These are phyloP conservation scores for Dothideomycetidae sp. DNA, from an alignment of 2,329 filamentous ascomycete genomes.

Conservation along the genomic window DNA sequence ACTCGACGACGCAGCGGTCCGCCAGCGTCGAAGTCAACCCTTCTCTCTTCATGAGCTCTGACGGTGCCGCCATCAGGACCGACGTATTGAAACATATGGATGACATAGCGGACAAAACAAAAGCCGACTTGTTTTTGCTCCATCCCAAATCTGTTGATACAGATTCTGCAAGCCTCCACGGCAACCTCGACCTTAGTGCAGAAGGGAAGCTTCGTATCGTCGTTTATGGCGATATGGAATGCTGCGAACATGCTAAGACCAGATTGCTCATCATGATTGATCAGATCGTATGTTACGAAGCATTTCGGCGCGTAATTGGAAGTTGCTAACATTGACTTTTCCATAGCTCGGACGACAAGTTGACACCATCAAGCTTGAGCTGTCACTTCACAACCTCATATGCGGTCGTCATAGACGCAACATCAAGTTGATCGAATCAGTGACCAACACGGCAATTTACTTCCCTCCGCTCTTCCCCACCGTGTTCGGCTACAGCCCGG, in stretches of 20 bases:
- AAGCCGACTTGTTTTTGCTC: constrained; percentile 91
- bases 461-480: constrained; percentile 89
- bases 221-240: constrained; percentile 91
- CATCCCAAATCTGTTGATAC: constrained; percentile 67
- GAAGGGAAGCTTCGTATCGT: constrained; percentile 85
- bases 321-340: constrained; percentile 9
- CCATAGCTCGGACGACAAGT: constrained; percentile 55
- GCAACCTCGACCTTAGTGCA: constrained; percentile 50
- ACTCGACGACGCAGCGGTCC: constrained; percentile 74
- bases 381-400: constrained; percentile 79
- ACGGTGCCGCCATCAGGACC: constrained; percentile 48
- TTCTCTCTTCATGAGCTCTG: constrained; percentile 60
- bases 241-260: constrained; percentile 92
- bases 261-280: constrained; percentile 95
- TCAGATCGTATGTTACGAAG: constrained; percentile 54
- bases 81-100: constrained; percentile 75
- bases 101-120: constrained; percentile 72
- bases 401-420: constrained; percentile 92
- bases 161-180: constrained; percentile 61
- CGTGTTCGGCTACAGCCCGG: constrained; percentile 79
- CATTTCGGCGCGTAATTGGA: constrained; percentile 9
- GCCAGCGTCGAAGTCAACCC: constrained; percentile 89
- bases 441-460: constrained; percentile 92
- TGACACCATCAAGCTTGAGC: constrained; percentile 67
- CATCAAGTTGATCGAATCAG: constrained; percentile 93